Evolutionary conservation across 345 rosid species (phyloP).

Genomic region (Murraya paniculata): DNA sequence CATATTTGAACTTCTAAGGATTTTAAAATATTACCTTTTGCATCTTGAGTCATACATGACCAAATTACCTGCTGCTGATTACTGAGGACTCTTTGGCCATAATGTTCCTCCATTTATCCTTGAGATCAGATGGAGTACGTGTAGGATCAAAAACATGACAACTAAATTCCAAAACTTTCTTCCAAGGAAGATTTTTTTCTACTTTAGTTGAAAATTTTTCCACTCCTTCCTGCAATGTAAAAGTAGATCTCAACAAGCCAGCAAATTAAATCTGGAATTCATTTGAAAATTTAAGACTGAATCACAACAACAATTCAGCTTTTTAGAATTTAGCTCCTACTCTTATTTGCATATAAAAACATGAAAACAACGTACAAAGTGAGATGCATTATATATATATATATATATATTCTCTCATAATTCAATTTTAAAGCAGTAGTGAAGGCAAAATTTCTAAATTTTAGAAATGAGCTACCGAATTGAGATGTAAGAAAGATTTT

Average conservation of each 20-base stretch:
- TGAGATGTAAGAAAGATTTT: neutral
- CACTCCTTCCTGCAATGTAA: conserved; percentile 59
- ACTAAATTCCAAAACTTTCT: conserved; percentile 73
- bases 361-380: neutral
- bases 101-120: conserved; percentile 76
- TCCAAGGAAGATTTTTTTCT: conserved; percentile 78
- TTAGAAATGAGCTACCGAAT: neutral
- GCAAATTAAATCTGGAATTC: neutral
- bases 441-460: neutral
- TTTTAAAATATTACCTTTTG: conserved; percentile 1
- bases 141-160: conserved; percentile 42
- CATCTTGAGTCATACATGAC: neutral
- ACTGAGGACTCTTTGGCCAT: conserved; percentile 18
- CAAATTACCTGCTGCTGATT: neutral
- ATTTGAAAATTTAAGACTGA: neutral
- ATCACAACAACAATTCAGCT: neutral
- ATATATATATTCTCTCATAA: neutral
- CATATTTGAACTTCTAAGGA: neutral
- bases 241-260: neutral
- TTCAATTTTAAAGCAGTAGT: neutral
- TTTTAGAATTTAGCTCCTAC: neutral
- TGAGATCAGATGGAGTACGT: conserved; percentile 69
- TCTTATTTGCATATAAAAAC: neutral
- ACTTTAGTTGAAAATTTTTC: conserved; percentile 31
- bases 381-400: neutral